A percentile compares a stretch with the other conserved stretches of the same genome.
Evolutionary conservation across 805 yeast species (phyloP).

Genomic region (Scheffersomyces stipitis): DNA sequence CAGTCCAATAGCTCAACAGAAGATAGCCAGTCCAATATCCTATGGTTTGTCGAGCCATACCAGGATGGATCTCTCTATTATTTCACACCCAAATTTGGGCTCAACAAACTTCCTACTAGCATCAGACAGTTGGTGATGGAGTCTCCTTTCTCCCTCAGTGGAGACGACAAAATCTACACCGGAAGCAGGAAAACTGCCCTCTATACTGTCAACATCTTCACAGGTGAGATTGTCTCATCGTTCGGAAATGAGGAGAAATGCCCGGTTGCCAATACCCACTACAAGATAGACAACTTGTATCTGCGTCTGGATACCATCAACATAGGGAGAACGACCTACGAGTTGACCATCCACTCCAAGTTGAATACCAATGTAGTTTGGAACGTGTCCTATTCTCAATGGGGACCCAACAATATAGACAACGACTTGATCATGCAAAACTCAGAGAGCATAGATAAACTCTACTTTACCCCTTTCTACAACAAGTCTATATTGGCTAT

Average conservation of each 20-base stretch:
- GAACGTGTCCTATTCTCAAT: conserved; percentile 82
- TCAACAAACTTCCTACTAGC: conserved; percentile 78
- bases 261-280: conserved; percentile 33
- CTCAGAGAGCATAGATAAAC: conserved; percentile 61
- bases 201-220: conserved; percentile 66
- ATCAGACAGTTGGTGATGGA: conserved; percentile 74
- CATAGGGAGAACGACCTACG: conserved; percentile 72
- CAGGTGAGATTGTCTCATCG: conserved; percentile 70
- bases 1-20: conserved; percentile 22
- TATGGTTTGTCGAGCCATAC: conserved; percentile 90
- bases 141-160: conserved; percentile 78
- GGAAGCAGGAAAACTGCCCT: conserved; percentile 79
- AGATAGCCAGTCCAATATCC: conserved; percentile 29
- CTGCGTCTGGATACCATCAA: conserved; percentile 44
- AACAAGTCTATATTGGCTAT: conserved; percentile 78
- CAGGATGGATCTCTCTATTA: conserved; percentile 82
- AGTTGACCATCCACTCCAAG: conserved; percentile 72
- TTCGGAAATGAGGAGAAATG: conserved; percentile 53
- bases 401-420: conserved; percentile 92
- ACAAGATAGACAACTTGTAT: conserved; percentile 9
- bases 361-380: conserved; percentile 59
- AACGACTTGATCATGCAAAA: conserved; percentile 49
- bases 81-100: conserved; percentile 71
- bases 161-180: conserved; percentile 82
- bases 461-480: conserved; percentile 81